Percentiles rank a stretch among this genome's conserved stretches.
These are phyloP conservation scores for Leptoxyphium fumago DNA, from an alignment of 2,329 filamentous ascomycete genomes.

Conservation along the genomic window DNA sequence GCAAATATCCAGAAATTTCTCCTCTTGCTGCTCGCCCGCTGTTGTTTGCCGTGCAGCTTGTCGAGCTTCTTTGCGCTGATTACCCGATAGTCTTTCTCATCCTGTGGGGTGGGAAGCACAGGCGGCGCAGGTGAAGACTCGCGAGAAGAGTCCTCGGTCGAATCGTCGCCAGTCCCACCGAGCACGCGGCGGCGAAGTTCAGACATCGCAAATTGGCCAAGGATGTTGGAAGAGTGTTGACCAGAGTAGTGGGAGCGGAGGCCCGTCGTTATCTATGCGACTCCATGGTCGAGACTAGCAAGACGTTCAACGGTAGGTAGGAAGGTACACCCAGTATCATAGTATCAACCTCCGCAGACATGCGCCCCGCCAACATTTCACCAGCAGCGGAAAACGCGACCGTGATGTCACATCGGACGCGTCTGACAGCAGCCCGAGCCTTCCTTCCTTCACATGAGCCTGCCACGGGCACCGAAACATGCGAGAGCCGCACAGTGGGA, in stretches of 20 bases:
- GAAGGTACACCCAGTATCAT: too few species aligned
- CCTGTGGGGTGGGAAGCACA: conserved; percentile 20
- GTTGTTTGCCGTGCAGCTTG: conserved; percentile 20
- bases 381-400: not conserved
- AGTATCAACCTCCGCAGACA: too few species aligned
- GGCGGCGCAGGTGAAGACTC: conserved; percentile 26
- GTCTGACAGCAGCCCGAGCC: too few species aligned
- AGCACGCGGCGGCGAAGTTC: conserved; percentile 21
- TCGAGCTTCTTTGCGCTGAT: conserved; percentile 36
- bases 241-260: not conserved
- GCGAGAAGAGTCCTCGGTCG: conserved; percentile 22
- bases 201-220: conserved; percentile 11
- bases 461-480: too few species aligned
- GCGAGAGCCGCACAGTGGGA: too few species aligned
- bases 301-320: too few species aligned
- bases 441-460: too few species aligned
- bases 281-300: too few species aligned
- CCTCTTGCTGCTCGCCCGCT: conserved; percentile 40
- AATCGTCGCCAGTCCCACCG: conserved; percentile 13
- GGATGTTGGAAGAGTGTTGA: not conserved
- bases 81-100: conserved; percentile 30
- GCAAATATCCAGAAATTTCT: conserved; percentile 71
- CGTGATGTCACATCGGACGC: not conserved
- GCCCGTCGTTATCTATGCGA: too few species aligned
- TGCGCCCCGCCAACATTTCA: too few species aligned